These are phyloP conservation scores for Aphanomyces cochlioides DNA, from an alignment of 352 stramenopile genomes.

Conservation along the genomic window DNA sequence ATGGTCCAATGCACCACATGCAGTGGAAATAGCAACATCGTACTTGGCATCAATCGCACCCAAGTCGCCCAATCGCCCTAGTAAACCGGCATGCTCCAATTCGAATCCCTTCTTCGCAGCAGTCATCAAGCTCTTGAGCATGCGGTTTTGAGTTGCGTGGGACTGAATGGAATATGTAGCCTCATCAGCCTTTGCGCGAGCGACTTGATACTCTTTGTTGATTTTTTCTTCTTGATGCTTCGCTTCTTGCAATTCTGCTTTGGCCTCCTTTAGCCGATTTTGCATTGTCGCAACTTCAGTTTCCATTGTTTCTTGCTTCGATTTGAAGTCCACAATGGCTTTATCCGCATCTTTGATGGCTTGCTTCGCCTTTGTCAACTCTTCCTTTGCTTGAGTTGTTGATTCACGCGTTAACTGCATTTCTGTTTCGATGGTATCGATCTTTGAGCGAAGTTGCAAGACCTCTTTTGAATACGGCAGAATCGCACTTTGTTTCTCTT, in stretches of 20 bases:
- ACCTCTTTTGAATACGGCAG: constrained; percentile 66
- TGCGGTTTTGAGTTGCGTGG: constrained; percentile 63
- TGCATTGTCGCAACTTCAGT: constrained; percentile 65
- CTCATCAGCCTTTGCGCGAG: constrained; percentile 74
- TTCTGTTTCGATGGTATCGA: constrained; percentile 76
- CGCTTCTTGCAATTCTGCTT: constrained; percentile 69
- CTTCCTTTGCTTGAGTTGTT: constrained; percentile 48
- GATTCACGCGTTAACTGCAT: constrained; percentile 72
- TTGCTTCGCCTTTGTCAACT: constrained; percentile 27
- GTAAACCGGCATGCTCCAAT: constrained; percentile 90
- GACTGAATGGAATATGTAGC: constrained; percentile 59
- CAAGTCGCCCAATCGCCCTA: constrained; percentile 96
- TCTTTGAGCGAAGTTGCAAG: constrained; percentile 67
- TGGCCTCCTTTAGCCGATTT: constrained; percentile 65
- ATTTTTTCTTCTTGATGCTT: constrained; percentile 50
- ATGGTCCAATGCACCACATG: constrained; percentile 94
- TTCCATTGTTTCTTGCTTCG: constrained; percentile 28
- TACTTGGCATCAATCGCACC: constrained; percentile 94
- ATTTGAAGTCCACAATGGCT: constrained; percentile 62
- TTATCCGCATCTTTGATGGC: constrained; percentile 41
- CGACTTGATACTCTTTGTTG: constrained; percentile 57
- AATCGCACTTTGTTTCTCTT: constrained; percentile 73
- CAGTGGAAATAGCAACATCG: constrained; percentile 98
- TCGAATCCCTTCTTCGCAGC: constrained; percentile 85
- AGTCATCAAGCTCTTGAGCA: constrained; percentile 89